These are phyloP conservation scores for Prunella vulgaris DNA, from an alignment of 257 asterid species.

Conservation along the genomic window DNA sequence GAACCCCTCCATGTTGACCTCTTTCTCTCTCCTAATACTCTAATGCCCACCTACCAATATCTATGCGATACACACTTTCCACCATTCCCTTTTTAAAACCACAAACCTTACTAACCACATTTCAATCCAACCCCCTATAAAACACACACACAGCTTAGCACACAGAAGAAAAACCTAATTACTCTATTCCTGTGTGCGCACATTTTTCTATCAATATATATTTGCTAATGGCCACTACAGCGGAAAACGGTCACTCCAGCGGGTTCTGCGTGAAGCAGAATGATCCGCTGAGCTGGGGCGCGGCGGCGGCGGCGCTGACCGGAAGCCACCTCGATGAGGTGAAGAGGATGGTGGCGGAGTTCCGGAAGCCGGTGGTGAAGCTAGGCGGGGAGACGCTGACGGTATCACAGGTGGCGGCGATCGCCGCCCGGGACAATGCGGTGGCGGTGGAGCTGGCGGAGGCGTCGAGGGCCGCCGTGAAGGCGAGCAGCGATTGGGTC, in stretches of 20 bases:
- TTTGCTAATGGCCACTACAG: slow-evolving; percentile 16
- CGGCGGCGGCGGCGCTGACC: slow-evolving; percentile 66
- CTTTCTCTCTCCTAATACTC: neutral
- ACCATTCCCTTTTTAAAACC: slow-evolving; percentile 45
- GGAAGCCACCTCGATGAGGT: slow-evolving; percentile 93
- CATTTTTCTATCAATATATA: neutral
- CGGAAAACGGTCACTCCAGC: slow-evolving; percentile 32
- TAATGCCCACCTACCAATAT: slow-evolving; percentile 57
- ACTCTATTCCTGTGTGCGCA: too few species aligned
- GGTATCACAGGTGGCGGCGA: slow-evolving; percentile 80
- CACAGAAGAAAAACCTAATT: neutral
- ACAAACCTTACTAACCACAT: slow-evolving; percentile 11
- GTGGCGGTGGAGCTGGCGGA: slow-evolving; percentile 81
- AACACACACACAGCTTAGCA: neutral
- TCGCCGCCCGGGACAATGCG: slow-evolving; percentile 50
- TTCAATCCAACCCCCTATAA: neutral
- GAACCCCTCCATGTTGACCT: slow-evolving; percentile 35
- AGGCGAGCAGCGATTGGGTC: slow-evolving; percentile 96
- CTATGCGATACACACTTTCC: slow-evolving; percentile 12
- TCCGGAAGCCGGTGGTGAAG: slow-evolving; percentile 64
- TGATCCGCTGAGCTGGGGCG: slow-evolving; percentile 84
- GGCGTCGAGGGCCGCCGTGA: slow-evolving; percentile 67
- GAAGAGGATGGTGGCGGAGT: slow-evolving; percentile 81
- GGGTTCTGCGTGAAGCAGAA: slow-evolving; percentile 41
- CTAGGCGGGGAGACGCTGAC: slow-evolving; percentile 79